Evolutionary conservation across 208 protist genomes (phyloP).

Genomic region (Acanthamoeba healyi): DNA sequence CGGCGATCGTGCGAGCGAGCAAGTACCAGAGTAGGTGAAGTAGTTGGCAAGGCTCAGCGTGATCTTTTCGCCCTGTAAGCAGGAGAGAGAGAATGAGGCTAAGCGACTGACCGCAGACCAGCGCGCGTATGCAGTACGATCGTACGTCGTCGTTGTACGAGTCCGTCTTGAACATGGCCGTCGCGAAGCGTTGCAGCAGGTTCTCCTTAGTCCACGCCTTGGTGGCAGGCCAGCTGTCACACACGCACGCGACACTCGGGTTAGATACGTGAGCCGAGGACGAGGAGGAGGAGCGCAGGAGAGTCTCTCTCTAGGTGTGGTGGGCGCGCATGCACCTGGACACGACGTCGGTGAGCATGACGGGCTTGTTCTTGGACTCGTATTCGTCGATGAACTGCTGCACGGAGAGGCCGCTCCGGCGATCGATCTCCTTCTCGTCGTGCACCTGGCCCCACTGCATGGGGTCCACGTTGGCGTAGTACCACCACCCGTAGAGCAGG

Average conservation of each 20-base stretch:
- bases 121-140: too few relatives aligned
- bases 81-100: neutral
- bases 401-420: conserved; percentile 67
- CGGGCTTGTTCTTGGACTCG: conserved; percentile 77
- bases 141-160: conserved; percentile 52
- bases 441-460: conserved; percentile 24
- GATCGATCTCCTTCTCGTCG: conserved; percentile 74
- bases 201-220: conserved; percentile 79
- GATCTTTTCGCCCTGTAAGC: conserved; percentile 50
- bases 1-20: too few relatives aligned
- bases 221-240: conserved; percentile 55
- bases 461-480: conserved; percentile 55
- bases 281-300: neutral
- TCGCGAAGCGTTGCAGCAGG: conserved; percentile 31
- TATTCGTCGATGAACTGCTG: conserved; percentile 79
- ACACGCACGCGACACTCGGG: neutral
- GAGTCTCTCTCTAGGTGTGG: too few relatives aligned
- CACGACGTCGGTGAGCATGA: conserved; percentile 79
- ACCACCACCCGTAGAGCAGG: conserved; percentile 43
- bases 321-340: neutral
- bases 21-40: conserved; percentile 69
- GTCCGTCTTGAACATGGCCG: conserved; percentile 72
- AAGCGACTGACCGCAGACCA: too few relatives aligned
- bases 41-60: conserved; percentile 77
- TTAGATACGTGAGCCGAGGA: neutral